Conservation (phyloP, 371 early-diverging fungal species). For the Mucor velutinosus region DNA sequence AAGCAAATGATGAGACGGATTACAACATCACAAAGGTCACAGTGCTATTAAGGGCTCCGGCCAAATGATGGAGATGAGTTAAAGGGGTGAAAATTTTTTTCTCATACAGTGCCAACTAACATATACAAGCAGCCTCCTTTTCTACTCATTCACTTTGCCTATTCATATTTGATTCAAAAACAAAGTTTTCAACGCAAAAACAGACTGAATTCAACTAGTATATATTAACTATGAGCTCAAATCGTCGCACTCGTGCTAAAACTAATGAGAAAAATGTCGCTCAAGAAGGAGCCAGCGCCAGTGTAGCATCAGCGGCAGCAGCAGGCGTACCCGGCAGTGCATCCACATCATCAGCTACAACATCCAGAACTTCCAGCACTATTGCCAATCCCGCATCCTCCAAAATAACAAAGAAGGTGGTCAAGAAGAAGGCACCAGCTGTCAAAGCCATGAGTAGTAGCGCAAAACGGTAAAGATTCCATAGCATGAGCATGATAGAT, state of each 20-base stretch:
- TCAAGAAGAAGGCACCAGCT: slow-evolving; percentile 36
- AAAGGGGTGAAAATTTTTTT: background rate
- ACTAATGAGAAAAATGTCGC: slow-evolving; percentile 1
- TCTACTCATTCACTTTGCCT: slow-evolving; percentile 1
- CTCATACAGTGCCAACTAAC: background rate
- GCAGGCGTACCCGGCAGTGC: slow-evolving; percentile 19
- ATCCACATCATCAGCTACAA: slow-evolving; percentile 20
- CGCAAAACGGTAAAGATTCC: slow-evolving; percentile 55
- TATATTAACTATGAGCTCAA: slow-evolving; percentile 28
- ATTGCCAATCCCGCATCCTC: background rate
- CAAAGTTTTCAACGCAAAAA: background rate
- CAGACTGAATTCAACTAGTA: background rate
- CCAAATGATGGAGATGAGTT: background rate
- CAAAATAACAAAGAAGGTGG: slow-evolving; percentile 13
- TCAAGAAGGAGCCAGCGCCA: background rate
- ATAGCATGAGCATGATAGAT: background rate
- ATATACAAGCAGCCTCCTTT: background rate
- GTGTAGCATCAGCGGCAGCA: slow-evolving; percentile 12
- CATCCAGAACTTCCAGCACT: slow-evolving; percentile 18
- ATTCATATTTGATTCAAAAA: background rate
- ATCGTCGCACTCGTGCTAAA: slow-evolving; percentile 33
- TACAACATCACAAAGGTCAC: background rate
- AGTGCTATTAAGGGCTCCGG: background rate
- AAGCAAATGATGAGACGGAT: background rate
- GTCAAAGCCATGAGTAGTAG: slow-evolving; percentile 52